Evolutionary conservation across 2,329 filamentous ascomycete genomes (phyloP), one percentile per base, ranked within the genome.

Genomic region (Mollisiaceae sp.): DNA sequence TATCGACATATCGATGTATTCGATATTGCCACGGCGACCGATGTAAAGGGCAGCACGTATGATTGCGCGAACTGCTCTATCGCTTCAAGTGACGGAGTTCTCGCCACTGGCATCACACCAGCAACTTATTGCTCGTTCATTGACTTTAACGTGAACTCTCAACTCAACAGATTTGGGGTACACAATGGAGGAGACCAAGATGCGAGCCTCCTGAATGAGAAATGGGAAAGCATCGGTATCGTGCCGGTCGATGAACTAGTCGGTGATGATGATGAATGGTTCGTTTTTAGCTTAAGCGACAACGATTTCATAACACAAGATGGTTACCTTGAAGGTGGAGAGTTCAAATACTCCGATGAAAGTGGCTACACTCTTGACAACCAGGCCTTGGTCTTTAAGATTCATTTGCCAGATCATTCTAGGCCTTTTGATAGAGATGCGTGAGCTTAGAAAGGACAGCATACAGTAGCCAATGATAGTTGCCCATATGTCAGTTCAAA

Each of bases 261-360:
- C 61, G 75, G 77, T 2, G 72, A 75, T 24, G 81, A 85, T 63
- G 83, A 85, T 32, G 86, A 91, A 77, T 92, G 86, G 76, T 91
- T 87, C 73, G 74, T 93, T 39, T 85, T 93, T 67, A 86, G 83
- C 14, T 77, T 91, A 58, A 90, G 85, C 64, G 90, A 92, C 72
- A 91, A 93, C 73, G 90, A 93, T 75, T 92, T 92, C 71, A 87
- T 92, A 64, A 92, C 89, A 0, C 89, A 92, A 75, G 81, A 92
- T 75, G 83, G 85, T 0, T 82, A 80, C 66, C 79, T 87, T 74
- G 83, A 89, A 64, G 80, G 78, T 63, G 87, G 86, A 4, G 76
- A 79, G 61, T 81, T 84, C 62, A 73, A 74, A 15, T 90, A 87
- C 70, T 76, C 77, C 5, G 87, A 90, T 74, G 78, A 71, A 1